Evolutionary conservation across 768 basidiomycete genomes (phyloP).

Genomic region (Candolleomyces efflorescens): DNA sequence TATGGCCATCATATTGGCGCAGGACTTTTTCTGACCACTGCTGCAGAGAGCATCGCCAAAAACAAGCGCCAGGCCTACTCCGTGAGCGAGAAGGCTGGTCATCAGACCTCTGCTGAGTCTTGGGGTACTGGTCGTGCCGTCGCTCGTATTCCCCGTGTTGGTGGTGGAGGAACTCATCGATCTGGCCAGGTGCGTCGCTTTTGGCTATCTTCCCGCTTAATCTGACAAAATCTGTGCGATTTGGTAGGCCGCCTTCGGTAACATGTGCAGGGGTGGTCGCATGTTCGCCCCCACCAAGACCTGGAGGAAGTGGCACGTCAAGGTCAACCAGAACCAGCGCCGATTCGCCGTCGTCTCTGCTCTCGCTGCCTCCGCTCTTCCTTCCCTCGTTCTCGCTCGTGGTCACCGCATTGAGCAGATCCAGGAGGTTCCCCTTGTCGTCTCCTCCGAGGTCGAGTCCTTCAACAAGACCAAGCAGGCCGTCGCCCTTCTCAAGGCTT

Average conservation of each 20-base stretch:
- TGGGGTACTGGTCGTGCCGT: conserved; percentile 99
- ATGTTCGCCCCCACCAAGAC: conserved; percentile 99
- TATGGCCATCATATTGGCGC: not conserved
- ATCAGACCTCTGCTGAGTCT: conserved; percentile 98
- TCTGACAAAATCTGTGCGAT: not conserved
- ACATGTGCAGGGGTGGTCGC: conserved; percentile 99
- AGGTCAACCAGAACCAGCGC: conserved; percentile 99
- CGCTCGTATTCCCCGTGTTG: conserved; percentile 99
- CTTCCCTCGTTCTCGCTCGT: conserved; percentile 96
- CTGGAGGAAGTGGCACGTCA: conserved; percentile 99
- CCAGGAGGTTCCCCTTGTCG: conserved; percentile 93
- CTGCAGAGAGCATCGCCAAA: conserved; percentile 91
- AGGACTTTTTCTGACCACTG: no score
- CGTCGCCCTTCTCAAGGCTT: conserved; percentile 84
- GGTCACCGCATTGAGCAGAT: conserved; percentile 98
- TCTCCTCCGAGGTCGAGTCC: conserved; percentile 74
- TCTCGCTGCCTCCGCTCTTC: conserved; percentile 95
- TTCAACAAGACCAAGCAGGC: conserved; percentile 97
- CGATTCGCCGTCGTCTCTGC: conserved; percentile 98
- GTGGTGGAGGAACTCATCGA: conserved; percentile 97
- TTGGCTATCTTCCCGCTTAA: not conserved
- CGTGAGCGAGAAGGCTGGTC: conserved; percentile 96
- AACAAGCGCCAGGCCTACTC: conserved; percentile 97
- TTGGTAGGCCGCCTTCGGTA: conserved; percentile 91
- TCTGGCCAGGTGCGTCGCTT: conserved; percentile 76